Evolutionary conservation across 106 monocot species (phyloP), one percentile per base, ranked within the genome.

Genomic region (Acorus calamus): DNA sequence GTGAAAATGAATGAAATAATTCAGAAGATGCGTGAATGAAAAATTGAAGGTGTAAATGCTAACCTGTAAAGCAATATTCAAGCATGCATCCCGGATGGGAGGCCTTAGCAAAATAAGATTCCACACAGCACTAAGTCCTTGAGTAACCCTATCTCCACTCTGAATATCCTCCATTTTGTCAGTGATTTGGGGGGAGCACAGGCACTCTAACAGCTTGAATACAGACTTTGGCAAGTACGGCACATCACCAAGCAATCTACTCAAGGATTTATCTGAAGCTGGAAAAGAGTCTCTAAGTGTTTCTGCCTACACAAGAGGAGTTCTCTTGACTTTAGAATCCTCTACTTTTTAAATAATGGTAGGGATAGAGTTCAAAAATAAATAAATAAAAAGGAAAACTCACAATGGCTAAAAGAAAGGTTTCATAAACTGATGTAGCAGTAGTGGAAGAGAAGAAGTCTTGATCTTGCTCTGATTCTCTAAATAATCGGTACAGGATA

Each of bases 121-220:
- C 96, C 96, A 96, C 7, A 87, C 85, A 70, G 78, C 73, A 77
- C 84, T 96, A 44, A 96, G 90, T 4, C 96, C 96, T 80, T 96
- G 96, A 66, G 87, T 90, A 69, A 96, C 84, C 61, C 90, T 77
- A 53, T 96, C 96, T 59, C 90, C 86, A 78, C 73, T 71, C 50
- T 76, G 83, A 10, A 75, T 66, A 48, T 89, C 93, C 54, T 73
- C 86, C 45, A 62, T 50, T 71, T 80, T 94, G 56, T 77, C 90
- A 59, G 68, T 67, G 56, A 50, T 69, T 52, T 72, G 74, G 59
- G 96, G 90, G 66, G 65, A 90, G 49, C 96, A 96, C 55, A 96
- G 70, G 46, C 82, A 69, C 69, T 96, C 85, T 46, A 96, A 70
- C 52, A 91, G 69, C 58, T 77, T 90, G 8, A 96, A 53, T 54